Base-by-base conservation (phyloP, 768 basidiomycete species). In the Mycena filopes region DNA sequence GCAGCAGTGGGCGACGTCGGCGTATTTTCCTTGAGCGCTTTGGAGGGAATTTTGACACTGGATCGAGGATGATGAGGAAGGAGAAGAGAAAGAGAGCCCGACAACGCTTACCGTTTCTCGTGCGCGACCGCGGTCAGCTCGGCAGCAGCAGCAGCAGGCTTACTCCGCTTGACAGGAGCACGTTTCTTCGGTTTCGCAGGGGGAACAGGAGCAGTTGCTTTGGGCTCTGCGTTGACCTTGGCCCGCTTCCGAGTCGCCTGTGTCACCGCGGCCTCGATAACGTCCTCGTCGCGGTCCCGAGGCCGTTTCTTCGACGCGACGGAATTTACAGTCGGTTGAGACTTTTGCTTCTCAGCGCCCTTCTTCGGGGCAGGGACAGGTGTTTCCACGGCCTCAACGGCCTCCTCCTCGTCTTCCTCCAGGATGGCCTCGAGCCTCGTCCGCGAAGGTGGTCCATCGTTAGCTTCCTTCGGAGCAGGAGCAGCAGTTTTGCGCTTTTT, bases 341-440 rank as follows among this genome's bases (percentile, higher is more conserved):
- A 45, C 33, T 25, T 25, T 7, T 15, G 25, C 28, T 13, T 31
- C 31, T 21, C 26, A 42, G 1, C 54, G 42, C 49, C n/a, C 33
- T 45, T 25, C 49, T 51, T 57, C 2, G 12, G 42, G 8, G 29
- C 48, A 13, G 3, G 57, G 25, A 13, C 21, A 5, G 45, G 60
- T 26, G 29, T 55, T 40, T 45, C 53, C 49, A 57, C 42, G 18
- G 29, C 16, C 20, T 54, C 25, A 38, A 42, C 51, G 28, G 42
- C 48, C 56, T 60, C 67, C 10, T 65, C 60, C 26, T 63, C 62
- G 38, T 68, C 67, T 41, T 69, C 67, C 50, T 64, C 67, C 29
- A 25, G 18, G 16, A 62, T 65, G 36, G 23, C 63, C 59, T 55
- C 61, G 46, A 68, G 61, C 31, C 50, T 51, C 53, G 21, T 31